Evolutionary conservation across 1,284 basidiomycete species (phyloP).

Genomic region (Baeospora myosura): DNA sequence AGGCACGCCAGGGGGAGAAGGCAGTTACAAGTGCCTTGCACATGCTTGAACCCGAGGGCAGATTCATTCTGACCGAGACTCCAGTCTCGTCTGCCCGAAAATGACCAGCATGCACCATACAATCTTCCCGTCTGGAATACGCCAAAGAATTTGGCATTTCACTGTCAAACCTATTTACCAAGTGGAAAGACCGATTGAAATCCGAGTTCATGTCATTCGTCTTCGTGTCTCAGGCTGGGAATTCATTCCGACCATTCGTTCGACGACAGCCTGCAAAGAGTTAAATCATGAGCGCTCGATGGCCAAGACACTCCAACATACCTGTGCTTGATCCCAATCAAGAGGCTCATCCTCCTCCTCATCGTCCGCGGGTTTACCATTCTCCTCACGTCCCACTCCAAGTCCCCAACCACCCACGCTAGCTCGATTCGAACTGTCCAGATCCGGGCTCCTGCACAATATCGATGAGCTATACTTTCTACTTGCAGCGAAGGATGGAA

Average conservation of each 20-base stretch:
- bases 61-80: too few species aligned
- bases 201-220: too few species aligned
- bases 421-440: constrained; percentile 27
- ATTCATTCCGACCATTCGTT: constrained; percentile 59
- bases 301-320: constrained; percentile 18
- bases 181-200: too few species aligned
- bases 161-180: too few species aligned
- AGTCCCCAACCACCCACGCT: constrained; percentile 63
- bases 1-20: too few species aligned
- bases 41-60: too few species aligned
- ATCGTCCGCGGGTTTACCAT: constrained; percentile 28
- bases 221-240: constrained; percentile 4
- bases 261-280: constrained; percentile 41
- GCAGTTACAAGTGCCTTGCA: too few species aligned
- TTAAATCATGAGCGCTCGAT: neutral
- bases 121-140: too few species aligned
- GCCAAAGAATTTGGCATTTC: too few species aligned
- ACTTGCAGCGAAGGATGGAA: neutral
- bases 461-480: constrained; percentile 2
- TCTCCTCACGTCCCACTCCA: constrained; percentile 46
- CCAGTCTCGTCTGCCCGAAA: too few species aligned
- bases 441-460: constrained; percentile 48
- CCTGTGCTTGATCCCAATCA: constrained; percentile 65
- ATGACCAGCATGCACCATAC: too few species aligned
- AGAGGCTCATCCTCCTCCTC: constrained; percentile 38